Evolutionary conservation across 148 eudicot species (phyloP).

Genomic region (Vaccinium macrocarpon): DNA sequence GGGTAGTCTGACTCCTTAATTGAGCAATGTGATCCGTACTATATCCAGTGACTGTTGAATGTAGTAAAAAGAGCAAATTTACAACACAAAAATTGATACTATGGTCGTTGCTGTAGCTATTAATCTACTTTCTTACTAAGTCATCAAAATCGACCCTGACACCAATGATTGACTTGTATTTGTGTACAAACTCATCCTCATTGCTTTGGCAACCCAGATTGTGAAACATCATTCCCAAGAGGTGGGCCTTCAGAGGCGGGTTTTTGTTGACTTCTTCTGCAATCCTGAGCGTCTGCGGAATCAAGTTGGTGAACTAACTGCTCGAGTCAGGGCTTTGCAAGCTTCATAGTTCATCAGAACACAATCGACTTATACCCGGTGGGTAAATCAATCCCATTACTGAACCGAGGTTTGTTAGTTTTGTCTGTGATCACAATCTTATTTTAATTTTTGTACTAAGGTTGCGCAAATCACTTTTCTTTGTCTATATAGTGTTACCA

Average conservation of each 20-base stretch:
- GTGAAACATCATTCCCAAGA: conserved; percentile 83
- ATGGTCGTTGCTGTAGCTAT: background rate
- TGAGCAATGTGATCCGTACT: background rate
- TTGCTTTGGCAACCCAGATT: conserved; percentile 41
- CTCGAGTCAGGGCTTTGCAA: conserved; percentile 77
- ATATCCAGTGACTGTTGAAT: background rate
- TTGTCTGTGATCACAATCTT: background rate
- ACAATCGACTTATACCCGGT: background rate
- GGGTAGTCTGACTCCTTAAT: background rate
- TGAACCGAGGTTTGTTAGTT: background rate
- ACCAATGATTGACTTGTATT: background rate
- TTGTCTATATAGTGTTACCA: background rate
- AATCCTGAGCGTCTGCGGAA: conserved; percentile 79
- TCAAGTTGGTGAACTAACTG: conserved; percentile 77
- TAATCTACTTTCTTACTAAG: background rate
- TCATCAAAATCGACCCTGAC: background rate
- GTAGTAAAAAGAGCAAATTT: background rate
- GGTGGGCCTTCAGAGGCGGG: conserved; percentile 80
- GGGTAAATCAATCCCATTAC: too few relatives aligned
- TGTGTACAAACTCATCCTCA: background rate
- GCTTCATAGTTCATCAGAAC: conserved; percentile 34
- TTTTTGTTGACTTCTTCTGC: conserved; percentile 93
- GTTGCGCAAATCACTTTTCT: background rate
- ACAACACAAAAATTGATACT: background rate
- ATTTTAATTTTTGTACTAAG: background rate